Evolutionary conservation across 2,329 filamentous ascomycete species (phyloP), one percentile per base, ranked within the genome.

Genomic region (Sporothrix globosa): DNA sequence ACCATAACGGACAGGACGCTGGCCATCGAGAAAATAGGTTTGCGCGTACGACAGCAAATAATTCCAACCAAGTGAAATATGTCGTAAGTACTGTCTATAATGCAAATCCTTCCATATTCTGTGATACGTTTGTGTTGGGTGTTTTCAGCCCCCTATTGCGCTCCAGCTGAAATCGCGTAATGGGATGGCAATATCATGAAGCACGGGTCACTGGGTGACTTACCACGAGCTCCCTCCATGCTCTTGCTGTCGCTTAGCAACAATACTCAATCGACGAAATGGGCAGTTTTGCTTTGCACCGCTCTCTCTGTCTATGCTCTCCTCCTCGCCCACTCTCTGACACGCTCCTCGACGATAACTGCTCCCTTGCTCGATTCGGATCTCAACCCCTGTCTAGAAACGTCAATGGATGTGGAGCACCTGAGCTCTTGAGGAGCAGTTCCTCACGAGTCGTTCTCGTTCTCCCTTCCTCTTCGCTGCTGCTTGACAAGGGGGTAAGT

Each of bases 81-180:
- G 34, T 34, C 7, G 34, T 34, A 34, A 34, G 34, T 6, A 13
- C 41, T 14, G 58, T 2, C 13, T 41, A 5, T 21, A 17, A 17
- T n/a, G 39, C 39, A 46, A 27, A 46, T 46, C n/a, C 58, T 46
- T 61, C 21, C 11, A 11, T n/a, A 11, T 39, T 7, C 13, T 41
- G 11, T 21, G 24, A 17, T n/a, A 21, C 21, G 54, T 39, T 11
- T n/a, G 5, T n/a, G 53, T 41, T 17, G 17, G 17, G 17, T 21
- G 54, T 58, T 58, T 27, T 17, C 19, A 17, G 58, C 13, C 58
- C 58, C 14, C 41, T 7, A 27, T 63, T 21, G 5, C 7, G 7
- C 14, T 13, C 21, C 39, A 61, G 56, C 56, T 61, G 56, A 61
- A 61, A 48, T 61, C 34, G 56, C 56, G 56, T 61, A 34, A 61